phyloP scores from a whole-genome alignment of 148 eudicot species.

The Rhododendron ferrugineum region DNA sequence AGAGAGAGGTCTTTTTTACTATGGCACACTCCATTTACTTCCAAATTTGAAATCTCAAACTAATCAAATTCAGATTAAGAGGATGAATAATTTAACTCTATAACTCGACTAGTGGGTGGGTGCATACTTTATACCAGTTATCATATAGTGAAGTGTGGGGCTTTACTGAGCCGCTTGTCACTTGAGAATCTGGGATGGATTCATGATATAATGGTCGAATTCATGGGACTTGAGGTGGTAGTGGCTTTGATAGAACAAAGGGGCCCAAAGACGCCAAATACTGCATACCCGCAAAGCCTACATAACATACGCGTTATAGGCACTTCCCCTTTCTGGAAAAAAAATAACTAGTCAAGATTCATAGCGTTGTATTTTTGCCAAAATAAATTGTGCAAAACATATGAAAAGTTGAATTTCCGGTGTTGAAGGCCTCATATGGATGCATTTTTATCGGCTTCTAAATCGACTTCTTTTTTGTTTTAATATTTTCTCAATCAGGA shows the following conservation, averaged over 20 bases:
- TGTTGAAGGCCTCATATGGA: background rate
- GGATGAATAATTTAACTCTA: background rate
- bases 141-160: background rate
- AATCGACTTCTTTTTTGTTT: background rate
- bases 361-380: background rate
- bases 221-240: background rate
- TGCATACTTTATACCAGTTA: background rate
- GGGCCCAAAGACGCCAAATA: background rate
- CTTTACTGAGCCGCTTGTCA: background rate
- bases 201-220: background rate
- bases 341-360: background rate
- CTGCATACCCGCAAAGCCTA: background rate
- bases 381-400: background rate
- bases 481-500: background rate
- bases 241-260: background rate
- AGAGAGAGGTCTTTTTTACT: background rate
- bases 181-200: background rate
- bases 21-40: background rate
- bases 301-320: background rate
- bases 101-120: background rate
- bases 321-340: background rate
- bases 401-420: background rate
- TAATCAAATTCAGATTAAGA: background rate
- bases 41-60: background rate
- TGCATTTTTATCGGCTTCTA: background rate